These are phyloP conservation scores for Jaapia argillacea DNA, from an alignment of 768 basidiomycete genomes.

Conservation along the genomic window DNA sequence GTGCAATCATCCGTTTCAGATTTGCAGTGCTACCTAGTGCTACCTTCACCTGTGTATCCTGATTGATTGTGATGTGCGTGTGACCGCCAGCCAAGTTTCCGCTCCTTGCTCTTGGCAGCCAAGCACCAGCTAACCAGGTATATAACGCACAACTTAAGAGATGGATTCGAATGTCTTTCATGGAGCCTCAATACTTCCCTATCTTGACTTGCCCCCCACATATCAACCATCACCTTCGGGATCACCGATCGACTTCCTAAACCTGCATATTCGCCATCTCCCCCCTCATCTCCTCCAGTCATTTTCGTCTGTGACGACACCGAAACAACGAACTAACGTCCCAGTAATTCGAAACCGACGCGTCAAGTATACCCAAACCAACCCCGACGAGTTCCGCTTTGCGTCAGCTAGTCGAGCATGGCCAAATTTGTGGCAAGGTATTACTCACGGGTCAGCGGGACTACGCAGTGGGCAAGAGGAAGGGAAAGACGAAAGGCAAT, in stretches of 20 bases:
- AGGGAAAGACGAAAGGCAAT: conserved; percentile 56
- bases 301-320: conserved; percentile 35
- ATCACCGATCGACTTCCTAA: conserved; percentile 56
- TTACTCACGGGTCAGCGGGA: conserved; percentile 22
- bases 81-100: too few relatives aligned
- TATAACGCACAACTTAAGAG: too few relatives aligned
- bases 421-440: conserved; percentile 61
- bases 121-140: too few relatives aligned
- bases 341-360: conserved; percentile 65
- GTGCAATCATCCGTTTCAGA: too few relatives aligned
- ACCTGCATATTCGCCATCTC: conserved; percentile 44
- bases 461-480: conserved; percentile 35
- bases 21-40: too few relatives aligned
- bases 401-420: conserved; percentile 43
- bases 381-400: conserved; percentile 47
- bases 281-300: conserved; percentile 50
- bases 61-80: too few relatives aligned
- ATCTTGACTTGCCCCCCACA: conserved; percentile 47
- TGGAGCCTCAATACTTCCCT: too few relatives aligned
- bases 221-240: conserved; percentile 50
- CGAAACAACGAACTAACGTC: conserved; percentile 57
- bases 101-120: too few relatives aligned
- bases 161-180: too few relatives aligned
- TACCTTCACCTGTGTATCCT: too few relatives aligned
- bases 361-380: conserved; percentile 44